Evolutionary conservation across 225 moss, liverwort and hornwort species (phyloP), one percentile per base, ranked within the genome.

Genomic region (Ulota crispa): DNA sequence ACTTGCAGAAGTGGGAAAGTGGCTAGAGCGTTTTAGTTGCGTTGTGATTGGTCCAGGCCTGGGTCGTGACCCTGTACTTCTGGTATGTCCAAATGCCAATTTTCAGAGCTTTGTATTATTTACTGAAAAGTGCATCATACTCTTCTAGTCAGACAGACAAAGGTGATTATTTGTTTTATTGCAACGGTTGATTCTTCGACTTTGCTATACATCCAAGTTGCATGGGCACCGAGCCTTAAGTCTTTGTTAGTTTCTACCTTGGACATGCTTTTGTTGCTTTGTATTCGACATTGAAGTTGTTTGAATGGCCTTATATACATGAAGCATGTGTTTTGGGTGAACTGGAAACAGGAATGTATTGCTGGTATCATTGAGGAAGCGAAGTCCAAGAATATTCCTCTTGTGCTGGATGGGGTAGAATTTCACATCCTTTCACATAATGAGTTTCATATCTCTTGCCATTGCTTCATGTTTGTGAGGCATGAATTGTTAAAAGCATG

Each of bases 21-120:
- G 99, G 99, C 89, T 99, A 31, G 75, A 87, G 75, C 89, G 91
- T 39, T 95, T 94, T 78, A 89, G 93, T 84, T 94, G 99, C 81
- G 61, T 99, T 77, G 92, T 96, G 36, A 88, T 99, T 83, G 99
- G 99, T 56, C 99, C 99, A 64, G 99, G 99, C 67, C 96, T 99
- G 73, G 99, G 99, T 59, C 91, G 99, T 83, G 99, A 99, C 86
- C 80, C 93, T 83, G 28, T 96, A 61, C 94, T 96, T 59, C 82
- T 96, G 92, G 99, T 99, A 80, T 8, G 87, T 72, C 34, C 76
- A 53, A 77, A 76, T 76, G 64, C n/a, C 65, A 62, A 47, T 63
- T 75, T 24, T 79, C 42, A 61, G 11, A 16, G 53, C 60, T 41
- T 73, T 26, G 64, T 62, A 23, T 56, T 76, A n/a, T 39, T 32